Evolutionary conservation across 73 alveolate genomes (phyloP), one percentile per base, ranked within the genome.

Genomic region (Symbiodinium natans): DNA sequence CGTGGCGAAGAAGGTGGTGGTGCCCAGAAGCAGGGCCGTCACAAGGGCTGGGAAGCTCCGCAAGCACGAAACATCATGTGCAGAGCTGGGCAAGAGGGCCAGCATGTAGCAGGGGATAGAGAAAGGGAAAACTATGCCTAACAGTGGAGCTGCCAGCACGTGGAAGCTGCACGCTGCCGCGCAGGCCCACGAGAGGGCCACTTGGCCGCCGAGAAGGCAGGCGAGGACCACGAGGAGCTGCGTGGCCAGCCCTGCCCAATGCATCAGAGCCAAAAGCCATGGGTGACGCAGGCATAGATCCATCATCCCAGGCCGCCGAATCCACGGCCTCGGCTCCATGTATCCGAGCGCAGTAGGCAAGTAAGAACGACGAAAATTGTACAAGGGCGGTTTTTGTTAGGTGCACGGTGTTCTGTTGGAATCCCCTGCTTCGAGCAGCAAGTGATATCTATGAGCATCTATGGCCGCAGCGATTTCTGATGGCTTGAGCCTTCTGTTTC

Each of bases 51-150:
- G 93, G 40, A 19, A 2, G 48, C 52, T 85, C 56, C 40, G 48
- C 82, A 85, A 23, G 52, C 93, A 85, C 7, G 77, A 15, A 10
- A 52, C 82, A 39, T 85, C 46, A 68, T 85, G 93, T 17, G 93
- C 77, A 3, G 93, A 85, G 48, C 40, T 41, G 36, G 93, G 93
- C 21, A 85, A 33, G 54, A 85, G 40, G 29, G 93, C 93, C 82
- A 85, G n/a, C 93, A 85, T 85, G 93, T 85, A 85, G 41, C 52
- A 85, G 52, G 48, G 82, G 93, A 85, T 85, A 54, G 38, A 46
- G 93, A 85, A 85, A 39, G 93, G 93, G 68, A 85, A 85, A 54
- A 85, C 59, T 10, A 85, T 29, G 11, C 93, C 93, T 10, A 85
- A n/a, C 27, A 85, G 93, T 8, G 48, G 48, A 43, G 68, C 38